A percentile compares a stretch with the other conserved stretches of the same genome.
Conservation (phyloP, 371 early-diverging fungal genomes). For the Coemansia sp. region DNA sequence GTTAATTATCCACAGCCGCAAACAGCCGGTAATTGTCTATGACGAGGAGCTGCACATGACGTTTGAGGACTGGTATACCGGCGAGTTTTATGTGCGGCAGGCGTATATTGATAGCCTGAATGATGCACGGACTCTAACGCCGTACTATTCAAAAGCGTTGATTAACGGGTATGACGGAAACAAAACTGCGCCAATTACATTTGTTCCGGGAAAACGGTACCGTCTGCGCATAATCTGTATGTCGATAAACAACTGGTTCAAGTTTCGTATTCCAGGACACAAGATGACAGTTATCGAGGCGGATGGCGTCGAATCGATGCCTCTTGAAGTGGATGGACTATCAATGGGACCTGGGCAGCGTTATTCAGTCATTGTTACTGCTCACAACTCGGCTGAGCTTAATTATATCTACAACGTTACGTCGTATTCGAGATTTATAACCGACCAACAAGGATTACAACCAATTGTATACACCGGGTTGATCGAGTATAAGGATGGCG, state of each 20-base stretch:
- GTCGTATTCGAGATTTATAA: constrained; percentile 3
- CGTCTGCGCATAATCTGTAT: constrained; percentile 82
- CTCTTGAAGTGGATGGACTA: constrained; percentile 56
- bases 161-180: constrained; percentile 22
- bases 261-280: constrained; percentile 77
- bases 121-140: constrained; percentile 45
- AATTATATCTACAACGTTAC: constrained; percentile 38
- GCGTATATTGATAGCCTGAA: constrained; percentile 20
- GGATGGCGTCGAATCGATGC: constrained; percentile 67
- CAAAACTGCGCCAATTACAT: constrained; percentile 26
- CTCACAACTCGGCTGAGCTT: constrained; percentile 42
- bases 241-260: constrained; percentile 75
- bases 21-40: constrained; percentile 60
- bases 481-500: constrained; percentile 9
- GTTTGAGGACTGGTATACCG: constrained; percentile 57
- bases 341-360: constrained; percentile 66
- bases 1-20: constrained; percentile 65
- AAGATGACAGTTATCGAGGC: constrained; percentile 75
- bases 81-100: constrained; percentile 18
- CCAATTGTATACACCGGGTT: constrained; percentile 11
- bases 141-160: constrained; percentile 40
- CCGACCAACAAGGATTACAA: not conserved
- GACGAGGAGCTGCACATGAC: constrained; percentile 69
- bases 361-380: constrained; percentile 67
- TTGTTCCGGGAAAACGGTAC: constrained; percentile 75